Base-by-base conservation (phyloP, 129 eudicot genomes). In the Erigeron canadensis region DNA sequence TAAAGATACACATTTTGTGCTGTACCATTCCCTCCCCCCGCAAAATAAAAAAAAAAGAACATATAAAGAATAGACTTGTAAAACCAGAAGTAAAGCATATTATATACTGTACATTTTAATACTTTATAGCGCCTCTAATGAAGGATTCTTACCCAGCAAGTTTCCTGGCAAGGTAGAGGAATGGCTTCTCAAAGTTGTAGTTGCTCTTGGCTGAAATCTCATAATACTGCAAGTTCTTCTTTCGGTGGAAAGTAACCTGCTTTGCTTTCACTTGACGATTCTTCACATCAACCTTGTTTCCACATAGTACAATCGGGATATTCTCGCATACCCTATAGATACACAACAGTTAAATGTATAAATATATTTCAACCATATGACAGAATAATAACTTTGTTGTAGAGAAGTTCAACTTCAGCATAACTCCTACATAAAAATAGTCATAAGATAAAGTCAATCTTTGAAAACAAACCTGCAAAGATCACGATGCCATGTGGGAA, bases 111-210 rank as follows among this genome's bases (percentile, higher is more conserved):
- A 28, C 34, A 28, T 28, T 28, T 28, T 28, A 28, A 28, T 28
- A 28, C 3, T 28, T 28, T 28, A 28, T 18, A 61, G 23, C 2
- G 1, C 23, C 38, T 3, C 15, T 34, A n/a, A n/a, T 85, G 6
- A 5, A 60, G 1, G 34, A 3, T 7, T 48, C 1, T 8, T 88
- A 88, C 96, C 96, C 96, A 28, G 96, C 91, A 62, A 88, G 91
- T 53, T 88, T 88, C 68, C 96, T 81, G 21, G 96, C 96, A 11
- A 88, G 88, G 65, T 88, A 88, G 40, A 88, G 84, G 66, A 83
- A 88, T 40, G 96, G 96, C 89, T 88, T 88, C 83, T 88, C 95
- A 17, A 88, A 88, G 81, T 88, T 88, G 90, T 88, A 88, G 76
- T 88, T 88, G n/a, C 95, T 88, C 82, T 88, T 88, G 34, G 96